phyloP scores from a whole-genome alignment of 2,329 filamentous ascomycete species.

The Ilyonectria mors-panacis region DNA sequence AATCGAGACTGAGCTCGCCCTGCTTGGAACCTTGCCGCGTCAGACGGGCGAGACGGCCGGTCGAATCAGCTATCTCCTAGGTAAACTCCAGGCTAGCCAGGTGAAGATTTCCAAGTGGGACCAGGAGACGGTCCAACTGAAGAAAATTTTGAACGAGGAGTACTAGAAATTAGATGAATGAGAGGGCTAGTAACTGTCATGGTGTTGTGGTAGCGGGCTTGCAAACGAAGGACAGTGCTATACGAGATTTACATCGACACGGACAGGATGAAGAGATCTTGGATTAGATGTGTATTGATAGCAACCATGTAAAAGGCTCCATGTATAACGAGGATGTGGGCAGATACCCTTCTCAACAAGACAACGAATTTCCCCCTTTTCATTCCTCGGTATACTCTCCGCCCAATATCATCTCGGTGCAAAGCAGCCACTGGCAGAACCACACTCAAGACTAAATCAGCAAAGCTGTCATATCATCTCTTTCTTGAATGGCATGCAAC shows the following conservation, averaged over 20 bases:
- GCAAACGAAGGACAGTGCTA: background rate
- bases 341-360: conserved; percentile 33
- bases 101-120: conserved; percentile 82
- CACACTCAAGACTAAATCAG: background rate
- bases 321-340: conserved; percentile 12
- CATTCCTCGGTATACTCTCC: background rate
- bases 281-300: conserved; percentile 10
- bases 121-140: conserved; percentile 77
- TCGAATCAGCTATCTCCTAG: conserved; percentile 79
- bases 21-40: conserved; percentile 79
- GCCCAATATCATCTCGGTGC: background rate
- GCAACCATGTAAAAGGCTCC: background rate
- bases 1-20: conserved; percentile 81
- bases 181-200: background rate
- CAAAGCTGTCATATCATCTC: conserved; percentile 22
- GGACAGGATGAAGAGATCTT: background rate
- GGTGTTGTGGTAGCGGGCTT: background rate
- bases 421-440: background rate
- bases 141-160: conserved; percentile 70
- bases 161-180: conserved; percentile 56
- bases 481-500: conserved; percentile 45
- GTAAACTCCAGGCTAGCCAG: conserved; percentile 82
- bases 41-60: conserved; percentile 78
- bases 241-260: background rate
- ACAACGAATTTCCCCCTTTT: conserved; percentile 4